Percentiles rank a stretch among this genome's conserved stretches.
Conservation (phyloP, 371 early-diverging fungal genomes). For the Actinomortierella ambigua region DNA sequence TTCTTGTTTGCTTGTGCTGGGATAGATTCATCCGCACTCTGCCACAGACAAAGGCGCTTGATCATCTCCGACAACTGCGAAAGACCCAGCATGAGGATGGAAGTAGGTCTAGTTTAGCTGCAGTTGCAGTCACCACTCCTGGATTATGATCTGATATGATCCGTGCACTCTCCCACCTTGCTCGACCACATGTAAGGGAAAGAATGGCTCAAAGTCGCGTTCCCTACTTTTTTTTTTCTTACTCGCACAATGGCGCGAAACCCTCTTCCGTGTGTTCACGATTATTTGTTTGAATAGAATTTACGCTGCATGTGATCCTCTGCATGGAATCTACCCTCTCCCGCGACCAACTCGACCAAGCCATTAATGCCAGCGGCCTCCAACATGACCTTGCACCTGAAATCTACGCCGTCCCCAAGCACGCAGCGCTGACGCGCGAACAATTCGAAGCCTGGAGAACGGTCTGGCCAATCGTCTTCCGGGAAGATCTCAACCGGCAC, state of each 20-base stretch:
- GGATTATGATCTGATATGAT: no score
- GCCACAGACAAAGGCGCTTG: no score
- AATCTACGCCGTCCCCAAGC: conserved; percentile 44
- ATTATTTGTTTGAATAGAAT: not conserved
- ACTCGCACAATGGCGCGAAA: not conserved
- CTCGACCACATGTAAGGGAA: no score
- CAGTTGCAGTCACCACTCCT: no score
- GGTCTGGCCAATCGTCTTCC: conserved; percentile 64
- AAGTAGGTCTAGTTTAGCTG: no score
- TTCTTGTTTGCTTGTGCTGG: no score
- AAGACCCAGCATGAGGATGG: no score
- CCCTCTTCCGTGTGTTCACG: not conserved
- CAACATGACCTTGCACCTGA: conserved; percentile 19
- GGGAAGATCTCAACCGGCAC: conserved; percentile 62
- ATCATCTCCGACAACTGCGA: no score
- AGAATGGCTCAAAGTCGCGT: no score
- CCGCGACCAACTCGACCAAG: conserved; percentile 10
- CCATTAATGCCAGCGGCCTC: not conserved
- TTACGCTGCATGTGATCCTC: conserved; percentile 6
- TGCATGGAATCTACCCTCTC: conserved; percentile 24
- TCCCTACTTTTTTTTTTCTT: not conserved
- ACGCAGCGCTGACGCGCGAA: conserved; percentile 57
- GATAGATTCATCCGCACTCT: no score
- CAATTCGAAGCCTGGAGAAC: conserved; percentile 66
- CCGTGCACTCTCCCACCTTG: no score